Base-by-base conservation (phyloP, 768 basidiomycete species). In the Termitomyces sp. region DNA sequence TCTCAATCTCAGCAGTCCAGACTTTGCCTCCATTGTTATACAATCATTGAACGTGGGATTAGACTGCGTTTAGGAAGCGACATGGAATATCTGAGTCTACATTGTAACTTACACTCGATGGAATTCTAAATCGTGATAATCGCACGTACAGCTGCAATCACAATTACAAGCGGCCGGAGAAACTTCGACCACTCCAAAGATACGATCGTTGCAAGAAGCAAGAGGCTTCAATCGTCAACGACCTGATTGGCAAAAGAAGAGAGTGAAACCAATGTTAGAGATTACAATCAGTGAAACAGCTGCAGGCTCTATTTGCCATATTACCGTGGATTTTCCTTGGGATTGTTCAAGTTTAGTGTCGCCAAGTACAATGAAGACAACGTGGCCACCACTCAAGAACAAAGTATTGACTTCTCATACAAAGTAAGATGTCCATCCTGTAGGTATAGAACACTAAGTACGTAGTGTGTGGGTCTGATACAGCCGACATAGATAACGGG, bases 41-140 rank as follows among this genome's bases (percentile, higher is more conserved):
- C 71, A 87, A 86, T 87, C 87, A 89, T 36, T 74, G 63, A 61
- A 89, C 85, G 63, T 88, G 54, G 43, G 32, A 44, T 26, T 48
- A 43, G 49, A 54, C 16, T 24, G 40, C 33, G 38, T 57, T 50
- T 33, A 30, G 48, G 49, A 53, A 62, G 53, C 47, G 38, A 28
- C 43, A 50, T 47, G 56, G 36, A 55, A 49, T 33, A 45, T 14
- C 14, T 45, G 56, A 32, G 16, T 58, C 61, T 65, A 69, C 52
- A 54, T 28, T 65, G 56, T 65, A 67, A 73, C 81, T 68, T 71
- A 86, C 85, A 83, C 83, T 69, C 86, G 80, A 67, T 86, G 77
- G 59, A 90, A 80, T 71, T 88, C 74, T 67, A 87, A 68, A 88
- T 85, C 83, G 89, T 89, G 59, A 87, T 66, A 66, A 86, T 84